phyloP scores from a whole-genome alignment of 164 flowering plant genomes.

The Chimonanthus praecox region DNA sequence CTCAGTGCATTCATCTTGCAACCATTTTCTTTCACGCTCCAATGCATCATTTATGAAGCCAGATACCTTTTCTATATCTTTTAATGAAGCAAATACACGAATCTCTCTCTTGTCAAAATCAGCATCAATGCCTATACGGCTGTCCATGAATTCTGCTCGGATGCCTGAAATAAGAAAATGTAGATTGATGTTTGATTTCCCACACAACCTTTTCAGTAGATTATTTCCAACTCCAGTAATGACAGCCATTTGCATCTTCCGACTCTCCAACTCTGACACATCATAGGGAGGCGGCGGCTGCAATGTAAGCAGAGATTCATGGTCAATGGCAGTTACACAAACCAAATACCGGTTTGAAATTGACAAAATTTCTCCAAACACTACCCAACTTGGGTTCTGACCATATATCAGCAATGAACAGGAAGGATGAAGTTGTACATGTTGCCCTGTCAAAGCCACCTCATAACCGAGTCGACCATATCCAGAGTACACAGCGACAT shows the following conservation, averaged over 20 bases:
- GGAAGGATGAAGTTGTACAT: constrained; percentile 81
- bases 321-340: constrained; percentile 79
- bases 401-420: constrained; percentile 72
- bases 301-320: constrained; percentile 43
- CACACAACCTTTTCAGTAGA: constrained; percentile 71
- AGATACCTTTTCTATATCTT: constrained; percentile 40
- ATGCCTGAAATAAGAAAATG: constrained; percentile 42
- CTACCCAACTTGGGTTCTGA: constrained; percentile 83
- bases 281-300: constrained; percentile 61
- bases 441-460: constrained; percentile 69
- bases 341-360: constrained; percentile 58
- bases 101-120: constrained; percentile 50
- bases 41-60: constrained; percentile 39
- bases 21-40: constrained; percentile 50
- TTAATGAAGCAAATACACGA: constrained; percentile 46
- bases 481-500: constrained; percentile 88
- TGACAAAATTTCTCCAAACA: constrained; percentile 75
- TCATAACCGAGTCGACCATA: constrained; percentile 81
- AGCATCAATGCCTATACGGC: constrained; percentile 57
- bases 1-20: constrained; percentile 77
- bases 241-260: constrained; percentile 37
- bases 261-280: constrained; percentile 36
- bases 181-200: constrained; percentile 50
- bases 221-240: constrained; percentile 53
- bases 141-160: constrained; percentile 39